Evolutionary conservation across 352 stramenopile species (phyloP).

Genomic region (Phytophthora melonis): DNA sequence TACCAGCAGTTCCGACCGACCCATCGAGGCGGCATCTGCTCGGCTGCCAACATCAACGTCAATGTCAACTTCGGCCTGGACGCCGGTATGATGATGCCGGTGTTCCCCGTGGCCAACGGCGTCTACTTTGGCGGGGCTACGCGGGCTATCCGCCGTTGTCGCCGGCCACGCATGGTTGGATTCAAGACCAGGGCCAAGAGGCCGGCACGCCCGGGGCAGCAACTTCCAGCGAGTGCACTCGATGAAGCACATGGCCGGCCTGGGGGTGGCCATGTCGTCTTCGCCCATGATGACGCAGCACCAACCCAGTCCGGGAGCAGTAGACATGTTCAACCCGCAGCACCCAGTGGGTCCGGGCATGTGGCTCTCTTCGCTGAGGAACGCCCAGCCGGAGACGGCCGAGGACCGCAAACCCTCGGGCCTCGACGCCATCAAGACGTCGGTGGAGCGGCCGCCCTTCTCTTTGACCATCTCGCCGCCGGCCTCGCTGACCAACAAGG

Average conservation of each 20-base stretch:
- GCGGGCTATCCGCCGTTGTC: conserved; percentile 15
- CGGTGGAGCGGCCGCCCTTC: conserved; percentile 23
- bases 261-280: neutral
- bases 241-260: conserved; percentile 43
- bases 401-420: neutral
- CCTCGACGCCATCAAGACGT: conserved; percentile 23
- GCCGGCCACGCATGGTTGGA: conserved; percentile 21
- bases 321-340: conserved; percentile 36
- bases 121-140: conserved; percentile 10
- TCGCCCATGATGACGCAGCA: conserved; percentile 30
- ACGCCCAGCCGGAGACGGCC: neutral
- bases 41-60: neutral
- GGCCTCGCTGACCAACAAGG: conserved; percentile 40
- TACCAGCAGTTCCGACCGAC: conserved; percentile 14
- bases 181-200: conserved; percentile 22
- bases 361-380: conserved; percentile 33
- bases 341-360: neutral
- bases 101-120: conserved; percentile 32
- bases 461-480: conserved; percentile 44
- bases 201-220: neutral
- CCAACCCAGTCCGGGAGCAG: conserved; percentile 35
- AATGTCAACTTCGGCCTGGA: conserved; percentile 31
- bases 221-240: conserved; percentile 33
- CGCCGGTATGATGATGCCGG: conserved; percentile 34
- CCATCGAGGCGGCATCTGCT: conserved; percentile 12